Percentiles rank a stretch among this genome's conserved stretches.
phyloP scores from a whole-genome alignment of 345 rosid genomes.

The Heritiera fomes region DNA sequence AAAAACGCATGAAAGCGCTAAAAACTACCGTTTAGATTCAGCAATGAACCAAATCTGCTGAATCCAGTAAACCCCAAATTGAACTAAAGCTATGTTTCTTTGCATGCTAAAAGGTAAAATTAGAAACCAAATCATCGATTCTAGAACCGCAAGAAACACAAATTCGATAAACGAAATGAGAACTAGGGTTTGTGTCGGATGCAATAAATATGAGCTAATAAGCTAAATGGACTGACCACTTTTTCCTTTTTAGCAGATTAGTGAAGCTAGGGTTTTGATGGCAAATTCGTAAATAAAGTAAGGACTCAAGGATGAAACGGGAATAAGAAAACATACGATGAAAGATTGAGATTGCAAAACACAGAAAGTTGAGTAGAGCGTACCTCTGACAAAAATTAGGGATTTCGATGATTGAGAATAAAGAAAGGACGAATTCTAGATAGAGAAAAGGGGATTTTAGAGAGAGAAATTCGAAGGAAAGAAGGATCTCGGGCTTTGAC shows the following conservation, averaged over 20 bases:
- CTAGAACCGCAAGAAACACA: conserved; percentile 18
- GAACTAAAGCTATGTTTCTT: conserved; percentile 15
- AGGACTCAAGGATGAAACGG: conserved; percentile 15
- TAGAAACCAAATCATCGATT: conserved; percentile 15
- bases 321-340: conserved; percentile 4
- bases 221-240: conserved; percentile 1
- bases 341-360: conserved; percentile 13
- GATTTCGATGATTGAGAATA: conserved; percentile 23
- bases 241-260: conserved; percentile 18
- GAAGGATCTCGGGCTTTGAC: conserved; percentile 49
- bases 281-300: conserved; percentile 33
- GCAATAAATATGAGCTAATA: conserved; percentile 20
- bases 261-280: conserved; percentile 55
- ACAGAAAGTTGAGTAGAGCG: conserved; percentile 3
- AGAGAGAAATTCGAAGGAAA: conserved; percentile 21
- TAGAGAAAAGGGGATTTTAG: conserved; percentile 15
- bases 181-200: conserved; percentile 48
- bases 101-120: conserved; percentile 13
- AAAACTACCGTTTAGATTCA: conserved; percentile 9
- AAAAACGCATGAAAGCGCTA: neutral
- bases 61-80: conserved; percentile 21
- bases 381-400: conserved; percentile 35
- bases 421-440: conserved; percentile 15
- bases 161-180: conserved; percentile 19
- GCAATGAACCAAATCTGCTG: conserved; percentile 20